Evolutionary conservation across 2,329 filamentous ascomycete genomes (phyloP).

Genomic region (Aspergillus oerlinghausenensis): DNA sequence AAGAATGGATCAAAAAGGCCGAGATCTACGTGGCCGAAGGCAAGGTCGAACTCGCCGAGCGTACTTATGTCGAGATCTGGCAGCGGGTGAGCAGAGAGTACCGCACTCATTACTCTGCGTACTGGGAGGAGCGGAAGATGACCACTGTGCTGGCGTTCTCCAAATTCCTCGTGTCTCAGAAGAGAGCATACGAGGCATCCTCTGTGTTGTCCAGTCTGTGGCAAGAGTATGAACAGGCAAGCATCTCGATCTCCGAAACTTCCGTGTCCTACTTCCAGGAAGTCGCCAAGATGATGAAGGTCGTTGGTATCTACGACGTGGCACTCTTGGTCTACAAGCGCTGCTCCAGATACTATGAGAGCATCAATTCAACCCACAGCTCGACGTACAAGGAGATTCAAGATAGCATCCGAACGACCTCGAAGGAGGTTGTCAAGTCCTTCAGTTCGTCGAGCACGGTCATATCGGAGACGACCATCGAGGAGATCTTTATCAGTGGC

Average conservation of each 20-base stretch:
- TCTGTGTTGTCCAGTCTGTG: slow-evolving; percentile 45
- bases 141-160: slow-evolving; percentile 45
- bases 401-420: slow-evolving; percentile 41
- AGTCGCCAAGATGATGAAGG: slow-evolving; percentile 44
- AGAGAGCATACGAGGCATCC: slow-evolving; percentile 42
- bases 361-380: slow-evolving; percentile 30
- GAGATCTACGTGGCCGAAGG: slow-evolving; percentile 33
- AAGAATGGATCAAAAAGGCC: slow-evolving; percentile 35
- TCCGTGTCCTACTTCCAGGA: slow-evolving; percentile 34
- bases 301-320: slow-evolving; percentile 41
- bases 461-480: slow-evolving; percentile 40
- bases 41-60: slow-evolving; percentile 39
- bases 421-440: slow-evolving; percentile 40
- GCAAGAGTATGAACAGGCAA: slow-evolving; percentile 47
- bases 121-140: slow-evolving; percentile 48
- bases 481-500: slow-evolving; percentile 43
- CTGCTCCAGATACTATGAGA: slow-evolving; percentile 33
- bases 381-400: slow-evolving; percentile 41
- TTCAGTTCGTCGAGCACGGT: slow-evolving; percentile 33
- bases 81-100: slow-evolving; percentile 47
- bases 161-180: slow-evolving; percentile 44
- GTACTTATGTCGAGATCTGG: slow-evolving; percentile 49
- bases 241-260: slow-evolving; percentile 36
- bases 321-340: slow-evolving; percentile 48
- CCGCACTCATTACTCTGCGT: slow-evolving; percentile 38